Conservation (phyloP, 2,329 filamentous ascomycete genomes). For the Epichloe typhina region DNA sequence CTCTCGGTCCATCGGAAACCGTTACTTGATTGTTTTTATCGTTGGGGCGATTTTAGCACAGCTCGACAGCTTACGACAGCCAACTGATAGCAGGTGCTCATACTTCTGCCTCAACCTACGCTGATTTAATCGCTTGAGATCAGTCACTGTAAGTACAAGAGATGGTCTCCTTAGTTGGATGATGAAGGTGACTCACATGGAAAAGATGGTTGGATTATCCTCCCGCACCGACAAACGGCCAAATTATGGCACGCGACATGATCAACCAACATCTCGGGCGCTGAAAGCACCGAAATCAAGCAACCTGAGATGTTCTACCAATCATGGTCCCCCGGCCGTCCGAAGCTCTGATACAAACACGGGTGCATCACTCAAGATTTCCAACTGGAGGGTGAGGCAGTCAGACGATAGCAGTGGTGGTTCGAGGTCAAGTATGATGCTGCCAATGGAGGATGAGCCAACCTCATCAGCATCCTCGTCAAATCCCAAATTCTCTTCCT, state of each 20-base stretch:
- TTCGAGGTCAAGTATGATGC: background rate
- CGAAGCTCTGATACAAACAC: background rate
- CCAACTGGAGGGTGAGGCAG: slow-evolving; percentile 5
- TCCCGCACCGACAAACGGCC: background rate
- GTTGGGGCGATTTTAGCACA: no score
- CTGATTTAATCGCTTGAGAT: no score
- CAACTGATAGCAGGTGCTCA: no score
- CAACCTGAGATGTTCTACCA: background rate
- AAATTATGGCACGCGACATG: background rate
- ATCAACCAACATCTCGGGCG: background rate
- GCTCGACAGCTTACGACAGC: no score
- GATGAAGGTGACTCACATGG: background rate
- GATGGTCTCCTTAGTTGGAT: no score
- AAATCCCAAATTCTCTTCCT: background rate
- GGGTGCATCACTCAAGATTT: slow-evolving; percentile 1
- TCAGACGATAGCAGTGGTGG: background rate
- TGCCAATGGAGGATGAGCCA: background rate
- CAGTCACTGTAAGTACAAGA: no score
- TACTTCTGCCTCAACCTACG: no score
- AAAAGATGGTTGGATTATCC: background rate
- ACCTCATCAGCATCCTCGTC: background rate
- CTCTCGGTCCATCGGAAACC: no score
- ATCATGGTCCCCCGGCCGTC: background rate
- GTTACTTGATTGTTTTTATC: no score
- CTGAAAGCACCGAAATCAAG: background rate